phyloP scores from a whole-genome alignment of 768 basidiomycete genomes.

The Suillus placidus region DNA sequence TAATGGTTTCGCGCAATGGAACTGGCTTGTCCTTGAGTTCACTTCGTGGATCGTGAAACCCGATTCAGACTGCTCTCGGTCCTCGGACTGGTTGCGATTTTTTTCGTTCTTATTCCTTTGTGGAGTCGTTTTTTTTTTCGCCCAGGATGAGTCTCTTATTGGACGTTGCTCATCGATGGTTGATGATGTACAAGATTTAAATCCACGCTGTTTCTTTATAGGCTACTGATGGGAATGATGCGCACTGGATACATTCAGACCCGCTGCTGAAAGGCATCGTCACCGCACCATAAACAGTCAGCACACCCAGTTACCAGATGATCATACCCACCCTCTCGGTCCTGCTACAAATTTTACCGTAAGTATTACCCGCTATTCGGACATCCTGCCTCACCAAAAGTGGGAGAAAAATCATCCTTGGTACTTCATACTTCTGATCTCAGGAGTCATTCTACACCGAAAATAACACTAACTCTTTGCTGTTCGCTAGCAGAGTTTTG shows the following conservation, averaged over 20 bases:
- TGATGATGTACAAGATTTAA: too few species aligned
- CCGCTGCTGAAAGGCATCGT: conserved; percentile 19
- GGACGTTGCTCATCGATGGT: too few species aligned
- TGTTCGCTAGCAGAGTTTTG: too few species aligned
- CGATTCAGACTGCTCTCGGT: conserved; percentile 33
- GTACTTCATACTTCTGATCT: too few species aligned
- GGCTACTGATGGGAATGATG: too few species aligned
- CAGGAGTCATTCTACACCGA: too few species aligned
- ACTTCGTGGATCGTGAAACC: conserved; percentile 29
- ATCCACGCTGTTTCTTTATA: background rate
- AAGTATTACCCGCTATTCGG: too few species aligned
- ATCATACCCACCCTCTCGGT: conserved; percentile 51
- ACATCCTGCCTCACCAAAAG: too few species aligned
- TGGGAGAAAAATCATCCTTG: too few species aligned
- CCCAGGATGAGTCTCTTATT: too few species aligned
- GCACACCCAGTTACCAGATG: conserved; percentile 39
- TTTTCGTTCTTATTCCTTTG: conserved; percentile 9
- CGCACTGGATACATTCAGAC: conserved; percentile 14
- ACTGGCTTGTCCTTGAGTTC: conserved; percentile 28
- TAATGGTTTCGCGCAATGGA: background rate
- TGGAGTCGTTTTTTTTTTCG: background rate
- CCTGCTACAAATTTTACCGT: conserved; percentile 27
- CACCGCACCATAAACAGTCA: conserved; percentile 23
- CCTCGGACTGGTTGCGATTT: conserved; percentile 2
- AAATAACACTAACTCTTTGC: too few species aligned